Evolutionary conservation across 345 rosid genomes (phyloP).

Genomic region (Trapa incisa): DNA sequence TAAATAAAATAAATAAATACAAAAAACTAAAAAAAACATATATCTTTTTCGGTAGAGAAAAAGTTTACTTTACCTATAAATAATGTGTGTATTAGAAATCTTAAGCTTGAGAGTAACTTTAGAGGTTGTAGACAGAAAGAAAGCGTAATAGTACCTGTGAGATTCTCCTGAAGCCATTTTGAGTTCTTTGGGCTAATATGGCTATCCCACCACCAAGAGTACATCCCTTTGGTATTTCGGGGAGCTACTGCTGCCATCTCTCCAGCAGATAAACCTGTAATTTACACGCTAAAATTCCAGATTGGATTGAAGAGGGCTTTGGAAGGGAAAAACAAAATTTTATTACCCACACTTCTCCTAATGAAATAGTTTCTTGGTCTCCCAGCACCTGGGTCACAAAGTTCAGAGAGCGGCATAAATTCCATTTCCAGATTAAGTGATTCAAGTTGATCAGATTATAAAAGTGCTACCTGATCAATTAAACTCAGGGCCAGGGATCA

Average conservation of each 20-base stretch:
- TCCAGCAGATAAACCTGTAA: conserved; percentile 5
- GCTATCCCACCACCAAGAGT: conserved; percentile 57
- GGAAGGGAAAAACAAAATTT: not conserved
- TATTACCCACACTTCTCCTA: not conserved
- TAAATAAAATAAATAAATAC: not conserved
- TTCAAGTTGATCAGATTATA: not conserved
- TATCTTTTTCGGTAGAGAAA: not conserved
- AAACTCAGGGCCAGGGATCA: conserved; percentile 17
- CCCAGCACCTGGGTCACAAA: not conserved
- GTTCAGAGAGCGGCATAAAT: not conserved
- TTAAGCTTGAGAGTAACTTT: not conserved
- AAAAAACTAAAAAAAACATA: no score
- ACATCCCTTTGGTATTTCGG: conserved; percentile 19
- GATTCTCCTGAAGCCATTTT: conserved; percentile 47
- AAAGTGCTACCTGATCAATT: conserved; percentile 11
- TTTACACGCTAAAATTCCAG: not conserved
- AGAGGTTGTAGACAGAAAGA: not conserved
- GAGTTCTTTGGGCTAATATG: conserved; percentile 49
- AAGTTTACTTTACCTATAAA: not conserved
- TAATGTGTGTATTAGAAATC: not conserved
- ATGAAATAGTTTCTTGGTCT: not conserved
- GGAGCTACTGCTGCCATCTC: conserved; percentile 19
- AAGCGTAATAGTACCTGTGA: conserved; percentile 21
- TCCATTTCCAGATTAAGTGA: not conserved
- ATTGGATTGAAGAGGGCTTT: not conserved